Base-by-base conservation (phyloP, 345 rosid species). In the Hirschfeldia incana region DNA sequence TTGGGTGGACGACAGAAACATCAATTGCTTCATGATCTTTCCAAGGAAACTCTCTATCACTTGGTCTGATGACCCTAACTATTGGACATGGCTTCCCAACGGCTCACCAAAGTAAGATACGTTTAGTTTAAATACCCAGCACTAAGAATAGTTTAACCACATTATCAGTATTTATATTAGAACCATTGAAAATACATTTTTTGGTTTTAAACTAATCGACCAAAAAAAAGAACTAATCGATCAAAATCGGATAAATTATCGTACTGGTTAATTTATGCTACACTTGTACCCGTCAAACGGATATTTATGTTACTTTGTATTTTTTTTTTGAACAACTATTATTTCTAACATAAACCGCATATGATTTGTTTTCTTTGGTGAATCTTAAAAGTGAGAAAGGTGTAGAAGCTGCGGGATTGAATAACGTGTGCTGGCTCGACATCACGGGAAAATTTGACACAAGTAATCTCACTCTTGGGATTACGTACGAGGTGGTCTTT, bases 391-490 rank as follows among this genome's bases (percentile, higher is more conserved):
- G 83, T 2, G 79, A 69, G 42, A 28, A 51, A 51, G 57, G 4
- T 51, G 57, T 74, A 62, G 86, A 90, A 16, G 87, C 78, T 53
- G 89, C 81, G 1, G 88, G 82, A 59, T 66, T 91, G 61, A 8
- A 84, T 36, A 13, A 72, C 1, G 90, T 89, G 16, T 87, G 94
- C 33, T 86, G 97, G 95, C 89, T 93, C 16, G 94, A 86, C 21
- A 74, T 84, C 28, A 51, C 58, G 3, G 90, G 84, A 6, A 84
- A 59, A 72, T 84, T 89, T 28, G 82, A 87, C 57, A 72, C 82
- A 1, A 65, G 51, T 37, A 85, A 83, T 44, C 94, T 93, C 27
- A 80, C 92, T 29, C 92, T 86, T 0, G 87, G 75, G 65, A 75
- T 82, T 4, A 3, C 67, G 1, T 90, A 91, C 63, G 88, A 85